These are phyloP conservation scores for Elaeis guineensis DNA, from an alignment of 176 grass and related monocot species.

Conservation along the genomic window DNA sequence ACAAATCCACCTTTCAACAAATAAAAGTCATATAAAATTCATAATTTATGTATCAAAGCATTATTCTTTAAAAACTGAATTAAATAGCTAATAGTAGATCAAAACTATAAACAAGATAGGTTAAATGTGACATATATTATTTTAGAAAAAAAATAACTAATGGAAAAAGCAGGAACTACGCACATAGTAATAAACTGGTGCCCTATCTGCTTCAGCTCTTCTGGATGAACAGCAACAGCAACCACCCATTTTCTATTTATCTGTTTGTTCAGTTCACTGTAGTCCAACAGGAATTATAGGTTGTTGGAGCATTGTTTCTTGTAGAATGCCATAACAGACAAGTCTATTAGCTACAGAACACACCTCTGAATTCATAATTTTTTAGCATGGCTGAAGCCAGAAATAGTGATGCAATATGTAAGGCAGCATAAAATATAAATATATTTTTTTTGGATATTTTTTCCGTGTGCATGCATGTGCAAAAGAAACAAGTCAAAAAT, in stretches of 20 bases:
- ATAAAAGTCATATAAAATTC: neutral
- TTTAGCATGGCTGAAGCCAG: no score
- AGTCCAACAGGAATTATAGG: conserved; percentile 29
- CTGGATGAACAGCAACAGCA: conserved; percentile 75
- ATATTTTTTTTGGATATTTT: no score
- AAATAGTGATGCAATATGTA: no score
- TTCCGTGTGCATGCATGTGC: no score
- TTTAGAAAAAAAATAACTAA: neutral
- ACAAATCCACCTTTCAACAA: no score
- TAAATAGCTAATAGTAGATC: neutral
- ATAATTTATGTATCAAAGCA: neutral
- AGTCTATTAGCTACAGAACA: no score
- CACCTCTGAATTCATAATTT: no score
- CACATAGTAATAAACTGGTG: conserved; percentile 63
- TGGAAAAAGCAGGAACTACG: conserved; percentile 11
- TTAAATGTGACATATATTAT: neutral
- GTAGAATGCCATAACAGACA: conserved; percentile 24
- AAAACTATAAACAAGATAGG: neutral
- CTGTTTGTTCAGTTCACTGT: conserved; percentile 4
- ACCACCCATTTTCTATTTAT: conserved; percentile 65
- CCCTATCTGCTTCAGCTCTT: conserved; percentile 46
- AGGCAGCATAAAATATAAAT: no score
- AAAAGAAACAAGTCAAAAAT: no score
- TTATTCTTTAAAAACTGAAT: neutral
- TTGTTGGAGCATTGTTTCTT: conserved; percentile 20